Base-by-base conservation (phyloP, 2,329 filamentous ascomycete species). In the Lojkania enalia region DNA sequence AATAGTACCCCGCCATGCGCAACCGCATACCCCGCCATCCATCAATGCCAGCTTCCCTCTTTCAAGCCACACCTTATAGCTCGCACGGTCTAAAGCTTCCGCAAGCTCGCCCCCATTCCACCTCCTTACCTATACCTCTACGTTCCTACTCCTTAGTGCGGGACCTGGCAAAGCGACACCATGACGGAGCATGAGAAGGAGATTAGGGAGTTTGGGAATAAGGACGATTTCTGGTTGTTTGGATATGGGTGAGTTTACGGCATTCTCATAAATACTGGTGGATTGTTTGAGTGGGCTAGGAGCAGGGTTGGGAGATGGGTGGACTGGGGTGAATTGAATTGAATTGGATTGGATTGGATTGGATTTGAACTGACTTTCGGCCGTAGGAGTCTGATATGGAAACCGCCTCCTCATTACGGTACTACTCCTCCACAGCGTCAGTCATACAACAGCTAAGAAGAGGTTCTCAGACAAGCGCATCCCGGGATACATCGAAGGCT, bases 401-500 rank as follows among this genome's bases (percentile, higher is more conserved):
- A 97, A 71, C 92, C 94, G 44, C 94, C 94, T 50, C 94, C 94
- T 56, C 88, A 96, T 67, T 96, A 87, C 68, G 92, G 92, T 96
- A 85, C 48, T 7, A 27, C n/a, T n/a, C n/a, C n/a, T n/a, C n/a
- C n/a, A n/a, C n/a, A n/a, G n/a, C n/a, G n/a, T n/a, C n/a, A n/a
- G 7, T 7, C 19, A 14, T 41, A 29, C 16, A 38, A 27, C 7
- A 27, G 9, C 25, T n/a, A 27, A 27, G 19, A 36, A 11, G 9
- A 16, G 27, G 20, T 2, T 27, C 43, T 20, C 57, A 96, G 92
- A 97, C 66, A 81, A 83, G 58, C 81, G 90, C 45, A 77, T 97
- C 20, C 88, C 90, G 2, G 94, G 92, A 36, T 96, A 90, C 76
- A 90, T 97, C 16, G 87, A 85, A 57, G 90, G 91, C 57, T 99